Evolutionary conservation across 1,284 basidiomycete genomes (phyloP), one percentile per base, ranked within the genome.

Genomic region (Laetiporus sulphureus): DNA sequence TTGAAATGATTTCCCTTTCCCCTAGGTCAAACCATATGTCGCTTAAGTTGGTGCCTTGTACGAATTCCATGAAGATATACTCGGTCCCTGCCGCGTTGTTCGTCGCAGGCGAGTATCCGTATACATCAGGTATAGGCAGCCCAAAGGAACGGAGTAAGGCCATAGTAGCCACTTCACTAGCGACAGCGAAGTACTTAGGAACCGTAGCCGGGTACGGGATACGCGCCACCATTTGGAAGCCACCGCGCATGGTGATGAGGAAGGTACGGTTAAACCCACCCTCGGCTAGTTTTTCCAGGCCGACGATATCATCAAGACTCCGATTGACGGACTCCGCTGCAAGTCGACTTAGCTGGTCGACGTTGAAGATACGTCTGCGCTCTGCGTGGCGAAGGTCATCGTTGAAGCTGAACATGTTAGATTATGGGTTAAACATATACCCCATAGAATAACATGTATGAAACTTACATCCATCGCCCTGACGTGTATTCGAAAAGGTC

Each of bases 141-240:
- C 65, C 71, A 53, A 31, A 51, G 55, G 66, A 59, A 59, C 71
- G 71, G 48, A 74, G 69, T 38, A 66, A 68, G 31, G 15, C 47
- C 65, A 75, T 67, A 11, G 73, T 75, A 41, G 73, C 71, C 19
- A 71, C 73, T 60, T 75, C 73, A 51, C 72, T 75, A 25, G 73
- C 72, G 36, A 72, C 40, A 50, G 66, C 64, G 51, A 58, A 69
- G 57, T 46, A 64, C 56, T 71, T 73, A 53, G 69, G 71, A 20
- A 56, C 50, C 43, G 61, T 66, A 36, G 51, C 44, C 3, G 68
- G 69, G 61, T 73, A 73, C 43, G 73, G 72, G 51, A 74, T 64
- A 42, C 69, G 70, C 1, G 69, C 70, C 0, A 73, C 59, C 61
- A 76, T 62, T 51, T 66, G 48, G 56, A 69, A 66, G 47, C 56